These are phyloP conservation scores for Eucalyptus melliodora DNA, from an alignment of 345 rosid species.

Conservation along the genomic window DNA sequence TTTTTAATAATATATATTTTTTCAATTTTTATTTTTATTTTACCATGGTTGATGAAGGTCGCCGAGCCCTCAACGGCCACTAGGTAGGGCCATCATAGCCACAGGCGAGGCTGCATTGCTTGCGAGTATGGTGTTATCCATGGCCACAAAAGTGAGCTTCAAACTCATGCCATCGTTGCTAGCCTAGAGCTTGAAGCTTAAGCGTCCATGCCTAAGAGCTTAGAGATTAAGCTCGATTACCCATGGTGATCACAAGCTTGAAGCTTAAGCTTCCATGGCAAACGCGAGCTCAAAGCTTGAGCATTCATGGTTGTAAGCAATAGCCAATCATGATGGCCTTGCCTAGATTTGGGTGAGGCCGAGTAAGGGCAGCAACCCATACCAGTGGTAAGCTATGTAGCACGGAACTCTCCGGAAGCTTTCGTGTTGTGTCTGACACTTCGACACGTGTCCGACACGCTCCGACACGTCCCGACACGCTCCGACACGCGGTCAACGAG, in stretches of 20 bases:
- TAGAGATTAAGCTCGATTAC: not conserved
- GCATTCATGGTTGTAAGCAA: not conserved
- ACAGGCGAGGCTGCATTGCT: not conserved
- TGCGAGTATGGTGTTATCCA: rapidly evolving
- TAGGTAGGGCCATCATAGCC: rapidly evolving
- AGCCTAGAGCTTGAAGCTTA: not conserved
- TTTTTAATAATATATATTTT: no score
- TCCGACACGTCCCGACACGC: no score
- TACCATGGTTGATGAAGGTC: rapidly evolving
- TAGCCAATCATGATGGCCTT: rapidly evolving
- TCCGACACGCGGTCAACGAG: no score
- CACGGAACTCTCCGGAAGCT: no score
- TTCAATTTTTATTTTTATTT: no score
- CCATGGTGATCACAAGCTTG: not conserved
- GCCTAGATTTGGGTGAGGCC: not conserved
- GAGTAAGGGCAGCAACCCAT: rapidly evolving
- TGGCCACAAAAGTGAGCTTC: rapidly evolving
- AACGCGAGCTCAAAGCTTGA: not conserved
- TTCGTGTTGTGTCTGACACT: no score
- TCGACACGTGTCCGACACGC: no score
- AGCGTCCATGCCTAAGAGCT: not conserved
- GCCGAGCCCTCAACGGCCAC: rapidly evolving
- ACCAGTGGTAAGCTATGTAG: no score
- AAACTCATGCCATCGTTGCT: no score
- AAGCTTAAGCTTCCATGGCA: not conserved